Base-by-base conservation (phyloP, 106 monocot species). In the Gastrodia elata region DNA sequence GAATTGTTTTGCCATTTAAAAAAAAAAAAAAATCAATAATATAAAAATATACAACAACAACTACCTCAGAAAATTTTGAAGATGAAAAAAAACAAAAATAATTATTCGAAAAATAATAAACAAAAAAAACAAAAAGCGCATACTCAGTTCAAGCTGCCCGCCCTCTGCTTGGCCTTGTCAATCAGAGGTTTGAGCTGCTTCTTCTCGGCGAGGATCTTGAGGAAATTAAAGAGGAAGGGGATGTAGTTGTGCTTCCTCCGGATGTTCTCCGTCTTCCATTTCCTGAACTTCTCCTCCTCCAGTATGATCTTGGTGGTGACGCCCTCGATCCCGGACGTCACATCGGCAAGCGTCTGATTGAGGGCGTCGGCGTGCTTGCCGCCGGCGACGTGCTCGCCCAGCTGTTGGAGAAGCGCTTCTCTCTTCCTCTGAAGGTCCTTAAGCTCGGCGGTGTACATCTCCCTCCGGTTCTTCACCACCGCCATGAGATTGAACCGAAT, bases 271-370 rank as follows among this genome's bases (percentile, higher is more conserved):
- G 86, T 93, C 69, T 75, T 97, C 97, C 97, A 97, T 72, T 97
- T 97, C 74, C 87, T 93, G 76, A 93, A 93, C 80, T 97, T 97
- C 71, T 97, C 97, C 72, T 97, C 97, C 69, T 97, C 97, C 88
- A 93, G 88, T 32, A 97, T 68, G 38, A 97, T 93, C 85, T 88
- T 91, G 77, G 92, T 88, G 0, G 84, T 88, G 25, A 82, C 86
- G 18, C 40, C 78, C 70, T 91, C 97, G 16, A 93, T 91, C 16
- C 73, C 88, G 0, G 88, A 38, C 1, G 84, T 75, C 73, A 93
- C 93, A 72, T 97, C 90, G 0, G 84, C 69, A 0, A 97, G 83
- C 3, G 84, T 84, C 71, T 69, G 84, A 71, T 87, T 86, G 7
- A 86, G 58, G 3, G 75, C 36, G 42, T 89, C 89, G 2, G 38